phyloP scores from a whole-genome alignment of 2,329 filamentous ascomycete species.

The Cryphonectria carpinicola region DNA sequence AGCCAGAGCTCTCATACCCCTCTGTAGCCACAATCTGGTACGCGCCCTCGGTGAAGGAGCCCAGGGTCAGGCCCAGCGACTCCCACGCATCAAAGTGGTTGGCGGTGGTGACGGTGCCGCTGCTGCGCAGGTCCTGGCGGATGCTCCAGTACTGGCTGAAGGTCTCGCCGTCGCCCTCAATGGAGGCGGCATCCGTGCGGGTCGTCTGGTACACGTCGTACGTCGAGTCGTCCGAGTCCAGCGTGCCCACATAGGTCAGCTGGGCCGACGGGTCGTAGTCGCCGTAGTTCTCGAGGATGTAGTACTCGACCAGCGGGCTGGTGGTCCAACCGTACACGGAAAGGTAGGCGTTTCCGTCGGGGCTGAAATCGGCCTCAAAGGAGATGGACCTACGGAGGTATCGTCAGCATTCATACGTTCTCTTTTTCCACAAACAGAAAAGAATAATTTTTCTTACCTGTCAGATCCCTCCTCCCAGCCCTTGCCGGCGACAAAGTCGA shows the following conservation, averaged over 20 bases:
- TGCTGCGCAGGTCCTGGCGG: slow-evolving; percentile 49
- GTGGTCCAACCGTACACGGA: slow-evolving; percentile 45
- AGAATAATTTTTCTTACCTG: slow-evolving; percentile 34
- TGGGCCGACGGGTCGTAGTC: slow-evolving; percentile 47
- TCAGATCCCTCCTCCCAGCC: slow-evolving; percentile 50
- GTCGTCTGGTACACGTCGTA: slow-evolving; percentile 43
- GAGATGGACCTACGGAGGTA: slow-evolving; percentile 49
- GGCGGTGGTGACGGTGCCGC: slow-evolving; percentile 52
- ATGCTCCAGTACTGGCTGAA: slow-evolving; percentile 59
- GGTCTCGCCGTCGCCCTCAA: slow-evolving; percentile 52
- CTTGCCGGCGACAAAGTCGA: slow-evolving; percentile 54
- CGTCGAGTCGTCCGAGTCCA: slow-evolving; percentile 40
- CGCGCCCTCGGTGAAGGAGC: slow-evolving; percentile 43
- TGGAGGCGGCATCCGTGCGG: slow-evolving; percentile 47
- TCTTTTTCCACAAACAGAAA: not conserved
- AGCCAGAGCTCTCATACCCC: slow-evolving; percentile 55
- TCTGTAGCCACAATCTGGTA: slow-evolving; percentile 60
- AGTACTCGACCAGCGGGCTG: slow-evolving; percentile 44
- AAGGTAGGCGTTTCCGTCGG: slow-evolving; percentile 34
- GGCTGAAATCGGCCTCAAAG: slow-evolving; percentile 31
- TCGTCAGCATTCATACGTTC: not conserved
- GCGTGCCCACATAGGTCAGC: slow-evolving; percentile 38
- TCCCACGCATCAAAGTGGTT: slow-evolving; percentile 59
- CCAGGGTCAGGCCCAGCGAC: slow-evolving; percentile 48
- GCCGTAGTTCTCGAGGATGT: slow-evolving; percentile 45